These are phyloP conservation scores for Ceratobasidium sp. DNA, from an alignment of 1,284 basidiomycete genomes.

Conservation along the genomic window DNA sequence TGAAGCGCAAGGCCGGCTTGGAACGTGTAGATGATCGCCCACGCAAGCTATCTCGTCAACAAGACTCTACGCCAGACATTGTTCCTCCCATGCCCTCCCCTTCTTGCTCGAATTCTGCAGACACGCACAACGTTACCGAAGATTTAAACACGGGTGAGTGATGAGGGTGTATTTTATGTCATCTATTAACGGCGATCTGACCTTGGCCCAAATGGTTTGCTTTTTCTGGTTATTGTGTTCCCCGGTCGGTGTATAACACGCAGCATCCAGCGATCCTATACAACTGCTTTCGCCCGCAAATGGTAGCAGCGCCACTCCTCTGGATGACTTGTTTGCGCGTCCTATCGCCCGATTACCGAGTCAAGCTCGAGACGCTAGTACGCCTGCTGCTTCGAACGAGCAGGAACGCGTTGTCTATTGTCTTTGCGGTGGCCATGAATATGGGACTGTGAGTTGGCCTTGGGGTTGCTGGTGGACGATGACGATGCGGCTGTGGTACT, in stretches of 20 bases:
- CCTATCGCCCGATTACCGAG: constrained; percentile 4
- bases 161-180: constrained; percentile 4
- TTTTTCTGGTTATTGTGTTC: not conserved
- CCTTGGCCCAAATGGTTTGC: not conserved
- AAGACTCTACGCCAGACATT: not conserved
- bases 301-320: constrained; percentile 1
- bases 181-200: not conserved
- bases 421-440: constrained; percentile 24
- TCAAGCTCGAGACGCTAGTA: not conserved
- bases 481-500: constrained; percentile 50
- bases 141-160: not conserved
- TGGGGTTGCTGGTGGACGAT: constrained; percentile 44
- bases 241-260: not conserved
- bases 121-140: not conserved
- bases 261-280: not conserved
- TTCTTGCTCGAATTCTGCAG: not conserved
- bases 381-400: not conserved
- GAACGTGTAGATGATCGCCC: not conserved
- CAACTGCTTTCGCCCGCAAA: not conserved
- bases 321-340: not conserved
- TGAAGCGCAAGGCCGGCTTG: constrained; percentile 15
- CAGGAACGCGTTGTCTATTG: constrained; percentile 17
- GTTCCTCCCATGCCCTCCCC: constrained; percentile 4
- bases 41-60: constrained; percentile 3
- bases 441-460: constrained; percentile 30